Percentiles rank a stretch among this genome's conserved stretches.
Evolutionary conservation across 768 basidiomycete species (phyloP).

Genomic region (Amyloporia xantha): DNA sequence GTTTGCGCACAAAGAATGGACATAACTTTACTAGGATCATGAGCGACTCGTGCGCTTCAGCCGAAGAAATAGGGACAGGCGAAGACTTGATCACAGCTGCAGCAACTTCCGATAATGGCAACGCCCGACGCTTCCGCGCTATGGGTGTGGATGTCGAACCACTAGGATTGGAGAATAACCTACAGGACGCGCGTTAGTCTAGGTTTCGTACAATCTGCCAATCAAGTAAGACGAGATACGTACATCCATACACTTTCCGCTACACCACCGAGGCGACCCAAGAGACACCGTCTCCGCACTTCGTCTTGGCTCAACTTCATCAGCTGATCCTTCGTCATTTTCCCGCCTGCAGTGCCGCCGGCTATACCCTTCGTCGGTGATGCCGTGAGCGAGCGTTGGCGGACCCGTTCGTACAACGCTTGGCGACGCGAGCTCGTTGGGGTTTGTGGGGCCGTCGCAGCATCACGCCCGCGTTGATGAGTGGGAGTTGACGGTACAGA

Average conservation of each 20-base stretch:
- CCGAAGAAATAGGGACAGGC: conserved; percentile 68
- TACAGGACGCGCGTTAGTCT: conserved; percentile 23
- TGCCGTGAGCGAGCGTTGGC: conserved; percentile 59
- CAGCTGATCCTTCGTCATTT: conserved; percentile 58
- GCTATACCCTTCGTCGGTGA: conserved; percentile 53
- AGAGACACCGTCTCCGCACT: conserved; percentile 64
- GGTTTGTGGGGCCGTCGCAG: conserved; percentile 55
- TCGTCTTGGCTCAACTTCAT: conserved; percentile 73
- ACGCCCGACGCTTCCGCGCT: conserved; percentile 61
- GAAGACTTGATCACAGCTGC: conserved; percentile 74
- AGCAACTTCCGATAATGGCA: conserved; percentile 61
- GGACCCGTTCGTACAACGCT: conserved; percentile 77
- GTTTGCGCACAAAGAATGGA: conserved; percentile 70
- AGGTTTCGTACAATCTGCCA: not conserved
- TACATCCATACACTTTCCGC: conserved; percentile 91
- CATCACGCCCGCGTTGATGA: conserved; percentile 50
- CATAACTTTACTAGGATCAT: conserved; percentile 60
- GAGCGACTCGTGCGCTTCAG: conserved; percentile 74
- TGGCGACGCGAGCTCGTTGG: conserved; percentile 71
- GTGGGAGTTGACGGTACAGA: conserved; percentile 57
- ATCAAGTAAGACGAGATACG: conserved; percentile 4
- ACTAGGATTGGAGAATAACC: conserved; percentile 67
- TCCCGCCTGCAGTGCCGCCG: conserved; percentile 36
- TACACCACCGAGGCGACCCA: conserved; percentile 71
- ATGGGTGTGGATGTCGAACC: conserved; percentile 44